These are phyloP conservation scores for Anthostomella pinea DNA, from an alignment of 2,329 filamentous ascomycete genomes.

Conservation along the genomic window DNA sequence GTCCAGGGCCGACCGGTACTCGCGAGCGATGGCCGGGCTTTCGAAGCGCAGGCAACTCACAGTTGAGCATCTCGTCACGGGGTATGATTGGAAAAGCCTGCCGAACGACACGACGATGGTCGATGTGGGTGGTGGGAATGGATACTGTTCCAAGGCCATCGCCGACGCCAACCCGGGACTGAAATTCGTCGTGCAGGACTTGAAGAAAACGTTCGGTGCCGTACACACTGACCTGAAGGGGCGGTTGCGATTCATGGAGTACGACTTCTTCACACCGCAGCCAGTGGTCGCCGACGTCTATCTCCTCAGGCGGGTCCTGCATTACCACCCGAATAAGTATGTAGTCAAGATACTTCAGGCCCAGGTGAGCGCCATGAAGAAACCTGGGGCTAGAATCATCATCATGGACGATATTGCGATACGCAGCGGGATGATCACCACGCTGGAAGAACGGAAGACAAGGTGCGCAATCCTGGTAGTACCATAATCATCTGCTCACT, in stretches of 20 bases:
- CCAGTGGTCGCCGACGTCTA: slow-evolving; percentile 35
- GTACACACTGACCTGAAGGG: too few relatives aligned
- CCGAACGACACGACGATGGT: slow-evolving; percentile 11
- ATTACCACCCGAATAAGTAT: too few relatives aligned
- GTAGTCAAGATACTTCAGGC: too few relatives aligned
- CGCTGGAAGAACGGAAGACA: too few relatives aligned
- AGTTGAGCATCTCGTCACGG: slow-evolving; percentile 15
- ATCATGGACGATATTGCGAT: too few relatives aligned
- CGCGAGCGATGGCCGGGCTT: slow-evolving; percentile 22
- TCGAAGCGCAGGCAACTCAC: slow-evolving; percentile 17
- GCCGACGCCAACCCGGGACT: slow-evolving; percentile 24
- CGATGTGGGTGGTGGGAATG: slow-evolving; percentile 29
- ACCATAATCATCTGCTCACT: too few relatives aligned
- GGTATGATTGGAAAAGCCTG: slow-evolving; percentile 17
- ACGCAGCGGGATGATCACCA: too few relatives aligned
- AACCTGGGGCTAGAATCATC: too few relatives aligned
- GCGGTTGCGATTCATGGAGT: slow-evolving; percentile 26
- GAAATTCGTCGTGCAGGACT: slow-evolving; percentile 33
- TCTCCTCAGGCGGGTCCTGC: slow-evolving; percentile 41
- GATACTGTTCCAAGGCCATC: slow-evolving; percentile 27
- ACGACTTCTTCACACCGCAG: slow-evolving; percentile 22
- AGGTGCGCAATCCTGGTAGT: too few relatives aligned
- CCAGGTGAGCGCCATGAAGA: too few relatives aligned
- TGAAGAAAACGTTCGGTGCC: too few relatives aligned
- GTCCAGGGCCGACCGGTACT: slow-evolving; percentile 20